Evolutionary conservation across 768 basidiomycete species (phyloP).

Genomic region (Kwoniella sp.): DNA sequence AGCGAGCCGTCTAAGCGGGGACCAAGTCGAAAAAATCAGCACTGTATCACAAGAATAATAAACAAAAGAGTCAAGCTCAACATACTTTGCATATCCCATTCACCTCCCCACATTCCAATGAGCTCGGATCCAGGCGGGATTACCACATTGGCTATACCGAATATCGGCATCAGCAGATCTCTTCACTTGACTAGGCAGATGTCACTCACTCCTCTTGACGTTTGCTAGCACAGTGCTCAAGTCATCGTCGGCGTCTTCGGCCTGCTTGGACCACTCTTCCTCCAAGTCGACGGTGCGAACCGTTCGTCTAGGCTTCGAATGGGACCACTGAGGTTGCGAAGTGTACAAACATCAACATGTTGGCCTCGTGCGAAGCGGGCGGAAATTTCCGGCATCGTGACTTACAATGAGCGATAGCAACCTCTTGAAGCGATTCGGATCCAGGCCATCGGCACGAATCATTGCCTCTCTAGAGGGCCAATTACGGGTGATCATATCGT

Average conservation of each 20-base stretch:
- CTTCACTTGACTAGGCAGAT: background rate
- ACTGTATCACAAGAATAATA: background rate
- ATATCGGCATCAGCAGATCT: background rate
- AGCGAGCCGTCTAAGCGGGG: constrained; percentile 45
- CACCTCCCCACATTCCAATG: constrained; percentile 52
- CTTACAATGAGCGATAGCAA: constrained; percentile 47
- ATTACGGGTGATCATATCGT: constrained; percentile 39
- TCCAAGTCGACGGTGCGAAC: constrained; percentile 46
- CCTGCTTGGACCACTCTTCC: constrained; percentile 40
- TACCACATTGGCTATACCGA: constrained; percentile 42
- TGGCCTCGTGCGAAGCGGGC: too few relatives aligned
- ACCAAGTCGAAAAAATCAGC: background rate
- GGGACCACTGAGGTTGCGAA: constrained; percentile 48
- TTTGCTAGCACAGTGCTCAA: constrained; percentile 47
- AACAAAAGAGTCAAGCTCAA: background rate
- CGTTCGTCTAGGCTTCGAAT: constrained; percentile 39
- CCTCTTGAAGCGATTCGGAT: constrained; percentile 46
- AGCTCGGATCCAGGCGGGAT: constrained; percentile 50
- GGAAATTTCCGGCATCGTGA: background rate
- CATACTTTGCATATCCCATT: constrained; percentile 53
- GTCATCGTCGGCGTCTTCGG: constrained; percentile 38
- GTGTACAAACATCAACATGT: too few relatives aligned
- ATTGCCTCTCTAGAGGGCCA: constrained; percentile 50
- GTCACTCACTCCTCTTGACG: constrained; percentile 46
- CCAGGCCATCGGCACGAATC: constrained; percentile 41